Conservation (phyloP, 202 grass and related monocot species). For the Bolboschoenoplectus hybrid region DNA sequence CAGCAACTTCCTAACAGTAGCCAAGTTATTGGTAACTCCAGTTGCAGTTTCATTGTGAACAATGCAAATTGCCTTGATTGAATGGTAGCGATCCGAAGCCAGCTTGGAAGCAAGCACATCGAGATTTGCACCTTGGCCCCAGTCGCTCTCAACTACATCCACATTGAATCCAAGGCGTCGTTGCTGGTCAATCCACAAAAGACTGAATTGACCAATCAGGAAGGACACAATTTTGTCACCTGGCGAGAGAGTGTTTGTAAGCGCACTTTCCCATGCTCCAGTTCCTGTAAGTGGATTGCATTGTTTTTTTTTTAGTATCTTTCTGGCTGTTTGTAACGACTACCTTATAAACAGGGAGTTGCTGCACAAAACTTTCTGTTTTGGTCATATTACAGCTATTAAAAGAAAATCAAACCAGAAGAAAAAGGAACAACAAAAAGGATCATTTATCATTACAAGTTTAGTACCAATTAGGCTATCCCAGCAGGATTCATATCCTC, state of each 20-base stretch:
- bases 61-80: constrained; percentile 92
- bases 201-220: constrained; percentile 88
- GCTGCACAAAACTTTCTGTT: background rate
- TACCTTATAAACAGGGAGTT: background rate
- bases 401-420: background rate
- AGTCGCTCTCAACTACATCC: constrained; percentile 82
- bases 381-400: background rate
- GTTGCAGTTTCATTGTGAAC: constrained; percentile 99
- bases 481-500: too few relatives aligned
- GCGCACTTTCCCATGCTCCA: constrained; percentile 95
- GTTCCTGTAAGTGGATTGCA: constrained; percentile 50
- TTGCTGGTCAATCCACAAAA: constrained; percentile 97
- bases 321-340: background rate
- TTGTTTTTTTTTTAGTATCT: background rate
- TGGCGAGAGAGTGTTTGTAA: constrained; percentile 93
- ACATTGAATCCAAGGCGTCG: constrained; percentile 83
- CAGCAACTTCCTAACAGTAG: constrained; percentile 62
- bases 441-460: background rate
- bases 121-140: constrained; percentile 81
- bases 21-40: constrained; percentile 89
- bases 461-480: too few relatives aligned
- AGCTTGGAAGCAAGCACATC: constrained; percentile 61
- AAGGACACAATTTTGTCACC: constrained; percentile 82
- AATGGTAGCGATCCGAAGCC: constrained; percentile 47
- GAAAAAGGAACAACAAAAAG: background rate